A percentile compares a stretch with the other conserved stretches of the same genome.
Conservation (phyloP, 768 basidiomycete genomes). For the Pleurotus tuber-regium region DNA sequence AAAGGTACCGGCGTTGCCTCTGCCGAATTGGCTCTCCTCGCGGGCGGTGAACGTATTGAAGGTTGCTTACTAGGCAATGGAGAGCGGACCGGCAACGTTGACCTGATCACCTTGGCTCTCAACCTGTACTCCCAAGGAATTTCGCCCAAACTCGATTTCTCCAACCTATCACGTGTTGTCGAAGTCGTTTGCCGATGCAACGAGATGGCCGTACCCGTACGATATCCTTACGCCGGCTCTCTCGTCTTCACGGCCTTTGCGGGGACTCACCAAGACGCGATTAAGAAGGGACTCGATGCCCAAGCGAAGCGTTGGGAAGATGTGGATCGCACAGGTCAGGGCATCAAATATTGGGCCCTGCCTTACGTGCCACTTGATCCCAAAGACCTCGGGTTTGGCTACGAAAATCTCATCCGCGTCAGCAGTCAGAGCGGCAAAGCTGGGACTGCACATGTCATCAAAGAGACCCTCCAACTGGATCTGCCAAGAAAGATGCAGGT, state of each 20-base stretch:
- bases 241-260: conserved; percentile 87
- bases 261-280: conserved; percentile 81
- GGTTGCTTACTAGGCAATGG: conserved; percentile 85
- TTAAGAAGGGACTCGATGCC: conserved; percentile 84
- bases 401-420: conserved; percentile 87
- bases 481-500: conserved; percentile 82
- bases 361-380: conserved; percentile 87
- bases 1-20: conserved; percentile 75
- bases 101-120: conserved; percentile 77
- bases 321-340: conserved; percentile 44
- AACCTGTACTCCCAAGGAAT: conserved; percentile 86
- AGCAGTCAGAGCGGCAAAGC: conserved; percentile 89
- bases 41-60: conserved; percentile 80
- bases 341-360: conserved; percentile 61
- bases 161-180: conserved; percentile 67
- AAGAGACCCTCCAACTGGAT: conserved; percentile 71
- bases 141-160: conserved; percentile 71
- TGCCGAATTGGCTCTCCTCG: conserved; percentile 73
- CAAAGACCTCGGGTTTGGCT: conserved; percentile 77
- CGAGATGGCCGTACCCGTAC: conserved; percentile 73
- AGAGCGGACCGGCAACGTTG: conserved; percentile 85
- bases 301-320: conserved; percentile 50
- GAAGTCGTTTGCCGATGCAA: conserved; percentile 80
- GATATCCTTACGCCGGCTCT: conserved; percentile 82
- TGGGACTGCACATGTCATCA: conserved; percentile 80